Base-by-base conservation (phyloP, 2,329 filamentous ascomycete genomes). In the Fusarium virguliforme region DNA sequence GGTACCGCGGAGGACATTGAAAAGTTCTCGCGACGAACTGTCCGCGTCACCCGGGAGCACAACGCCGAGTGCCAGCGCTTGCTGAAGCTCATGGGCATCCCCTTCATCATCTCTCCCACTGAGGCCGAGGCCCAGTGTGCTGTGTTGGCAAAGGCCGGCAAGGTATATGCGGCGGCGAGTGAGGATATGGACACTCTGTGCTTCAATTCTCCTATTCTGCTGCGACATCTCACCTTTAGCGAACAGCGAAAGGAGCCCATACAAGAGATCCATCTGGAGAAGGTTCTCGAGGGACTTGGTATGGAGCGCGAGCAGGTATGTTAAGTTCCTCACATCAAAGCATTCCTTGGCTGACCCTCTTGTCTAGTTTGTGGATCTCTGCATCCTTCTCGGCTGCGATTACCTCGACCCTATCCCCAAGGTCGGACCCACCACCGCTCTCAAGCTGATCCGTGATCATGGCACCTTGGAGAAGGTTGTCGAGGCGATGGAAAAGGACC, bases 131-230 rank as follows among this genome's bases (percentile, higher is more conserved):
- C 96, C 2, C 96, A 99, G 80, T 99, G 96, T 80, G 96, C 96
- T 4, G 92, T 91, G 41, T 86, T 99, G 68, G 96, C 96, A 1
- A 87, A 92, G 67, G 95, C 93, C 6, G 95, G 94, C 38, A 98
- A 98, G 83, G 96, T 99, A 57, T 99, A 97, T 80, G 96, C 95
- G 4, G 96, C 96, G 22, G 96, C 96, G 3, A 97, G 93, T 71
- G 96, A 99, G 83, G 96, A 99, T 83, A 99, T 99, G 96, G 96
- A 99, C 79, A 99, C 96, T 0, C 85, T 99, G 61, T 98, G 95
- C 77, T 99, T 99, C 81, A 91, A 98, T 77, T 88, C 95, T 57
- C 96, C 96, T 0, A 95, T 99, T 65, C 84, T 99, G 51, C 84
- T 99, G 71, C 89, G 96, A 55, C 95, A 99, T 82, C 88, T 99